Percentiles rank a stretch among this genome's conserved stretches.
Evolutionary conservation across 2,329 filamentous ascomycete genomes (phyloP).

Genomic region (Coleophoma eucalyptorum): DNA sequence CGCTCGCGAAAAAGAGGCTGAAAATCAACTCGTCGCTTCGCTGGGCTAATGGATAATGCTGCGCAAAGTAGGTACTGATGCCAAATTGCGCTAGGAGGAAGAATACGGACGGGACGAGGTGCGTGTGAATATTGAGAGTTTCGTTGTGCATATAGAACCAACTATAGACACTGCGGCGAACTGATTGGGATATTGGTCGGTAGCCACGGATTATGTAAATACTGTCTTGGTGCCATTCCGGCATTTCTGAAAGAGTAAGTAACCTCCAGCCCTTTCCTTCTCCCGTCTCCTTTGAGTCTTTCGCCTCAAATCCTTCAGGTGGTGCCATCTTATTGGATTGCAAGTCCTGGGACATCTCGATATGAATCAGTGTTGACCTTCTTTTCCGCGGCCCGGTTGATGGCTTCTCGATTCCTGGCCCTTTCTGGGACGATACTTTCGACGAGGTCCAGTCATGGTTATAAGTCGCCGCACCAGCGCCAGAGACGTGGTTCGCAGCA

Average conservation of each 20-base stretch:
- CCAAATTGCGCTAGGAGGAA: slow-evolving; percentile 28
- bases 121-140: slow-evolving; percentile 38
- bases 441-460: too few species aligned
- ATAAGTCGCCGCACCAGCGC: too few species aligned
- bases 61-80: slow-evolving; percentile 23
- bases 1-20: slow-evolving; percentile 32
- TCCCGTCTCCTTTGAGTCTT: too few species aligned
- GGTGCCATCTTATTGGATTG: too few species aligned
- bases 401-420: too few species aligned
- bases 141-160: slow-evolving; percentile 40
- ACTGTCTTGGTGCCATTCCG: slow-evolving; percentile 39
- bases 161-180: slow-evolving; percentile 32
- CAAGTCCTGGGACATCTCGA: too few species aligned
- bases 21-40: slow-evolving; percentile 34
- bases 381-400: too few species aligned
- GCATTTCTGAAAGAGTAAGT: slow-evolving; percentile 17
- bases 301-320: too few species aligned
- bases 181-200: slow-evolving; percentile 35
- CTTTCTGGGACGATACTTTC: too few species aligned
- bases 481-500: too few species aligned
- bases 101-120: slow-evolving; percentile 38
- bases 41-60: slow-evolving; percentile 28
- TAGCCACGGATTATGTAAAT: slow-evolving; percentile 37
- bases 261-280: too few species aligned
- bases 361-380: too few species aligned